Conservation (phyloP, 345 rosid species). For the Nephelium lappaceum region DNA sequence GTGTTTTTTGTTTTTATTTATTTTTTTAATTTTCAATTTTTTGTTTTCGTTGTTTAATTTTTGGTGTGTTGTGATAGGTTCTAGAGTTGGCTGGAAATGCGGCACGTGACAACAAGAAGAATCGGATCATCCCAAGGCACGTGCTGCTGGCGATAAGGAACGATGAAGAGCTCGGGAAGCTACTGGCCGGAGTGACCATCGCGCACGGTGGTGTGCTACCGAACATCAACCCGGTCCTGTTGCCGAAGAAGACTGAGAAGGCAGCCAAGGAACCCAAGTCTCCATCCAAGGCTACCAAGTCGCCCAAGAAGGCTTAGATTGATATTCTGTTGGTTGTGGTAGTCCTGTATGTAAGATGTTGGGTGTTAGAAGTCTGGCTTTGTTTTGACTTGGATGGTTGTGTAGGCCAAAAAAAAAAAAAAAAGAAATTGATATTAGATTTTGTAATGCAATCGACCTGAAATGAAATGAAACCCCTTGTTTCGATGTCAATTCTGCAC, state of each 20-base stretch:
- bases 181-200: slow-evolving; percentile 33
- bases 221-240: slow-evolving; percentile 31
- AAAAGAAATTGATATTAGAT: neutral
- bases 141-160: slow-evolving; percentile 31
- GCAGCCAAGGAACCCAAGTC: slow-evolving; percentile 31
- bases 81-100: slow-evolving; percentile 38
- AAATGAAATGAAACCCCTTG: neutral
- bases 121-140: slow-evolving; percentile 31
- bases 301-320: slow-evolving; percentile 38
- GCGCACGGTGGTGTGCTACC: slow-evolving; percentile 34
- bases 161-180: slow-evolving; percentile 38
- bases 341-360: neutral
- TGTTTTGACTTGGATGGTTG: neutral
- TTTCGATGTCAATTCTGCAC: neutral
- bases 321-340: neutral
- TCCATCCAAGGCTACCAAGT: slow-evolving; percentile 34
- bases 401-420: neutral
- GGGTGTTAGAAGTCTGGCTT: neutral
- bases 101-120: slow-evolving; percentile 40
- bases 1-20: neutral
- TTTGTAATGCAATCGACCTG: neutral
- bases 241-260: slow-evolving; percentile 34
- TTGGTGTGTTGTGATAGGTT: slow-evolving; percentile 9
- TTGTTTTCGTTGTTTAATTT: neutral
- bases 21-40: too few species aligned